Conservation (phyloP, 495 filamentous ascomycete species). For the Apiosordaria backusii region DNA sequence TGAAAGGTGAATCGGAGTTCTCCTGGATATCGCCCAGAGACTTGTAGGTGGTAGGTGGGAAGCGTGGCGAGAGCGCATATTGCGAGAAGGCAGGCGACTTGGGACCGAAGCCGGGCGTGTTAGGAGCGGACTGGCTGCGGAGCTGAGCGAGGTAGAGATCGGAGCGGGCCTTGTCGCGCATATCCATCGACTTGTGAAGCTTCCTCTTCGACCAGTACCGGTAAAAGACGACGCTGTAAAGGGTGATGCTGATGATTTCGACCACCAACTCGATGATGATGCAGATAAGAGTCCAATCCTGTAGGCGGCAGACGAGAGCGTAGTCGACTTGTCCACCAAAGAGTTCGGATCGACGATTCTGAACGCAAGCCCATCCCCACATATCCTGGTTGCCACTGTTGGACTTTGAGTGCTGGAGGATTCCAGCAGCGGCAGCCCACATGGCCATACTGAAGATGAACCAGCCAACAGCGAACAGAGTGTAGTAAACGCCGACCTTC, state of each 20-base stretch:
- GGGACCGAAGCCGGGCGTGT: constrained; percentile 83
- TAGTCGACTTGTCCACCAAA: constrained; percentile 81
- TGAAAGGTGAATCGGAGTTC: constrained; percentile 41
- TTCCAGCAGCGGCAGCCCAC: constrained; percentile 83
- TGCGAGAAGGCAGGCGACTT: constrained; percentile 53
- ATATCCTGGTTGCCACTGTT: constrained; percentile 76
- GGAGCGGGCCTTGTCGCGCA: constrained; percentile 86
- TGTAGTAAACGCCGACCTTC: constrained; percentile 91
- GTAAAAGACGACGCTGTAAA: constrained; percentile 95
- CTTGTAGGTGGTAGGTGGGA: constrained; percentile 50
- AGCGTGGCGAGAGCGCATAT: constrained; percentile 52
- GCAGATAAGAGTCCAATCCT: constrained; percentile 95
- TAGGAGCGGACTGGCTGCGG: constrained; percentile 85
- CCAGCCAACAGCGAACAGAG: constrained; percentile 82
- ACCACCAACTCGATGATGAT: constrained; percentile 95
- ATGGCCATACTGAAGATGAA: constrained; percentile 93
- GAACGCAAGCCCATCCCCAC: constrained; percentile 94
- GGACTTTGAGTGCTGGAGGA: constrained; percentile 72
- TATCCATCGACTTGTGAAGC: constrained; percentile 93
- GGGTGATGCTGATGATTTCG: constrained; percentile 82
- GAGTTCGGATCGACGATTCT: constrained; percentile 73
- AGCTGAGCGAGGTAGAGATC: constrained; percentile 96
- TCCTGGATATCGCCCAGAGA: constrained; percentile 49
- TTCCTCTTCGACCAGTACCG: constrained; percentile 92
- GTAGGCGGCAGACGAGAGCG: constrained; percentile 87